These are phyloP conservation scores for Tirmania nivea DNA, from an alignment of 495 filamentous ascomycete species.

Conservation along the genomic window DNA sequence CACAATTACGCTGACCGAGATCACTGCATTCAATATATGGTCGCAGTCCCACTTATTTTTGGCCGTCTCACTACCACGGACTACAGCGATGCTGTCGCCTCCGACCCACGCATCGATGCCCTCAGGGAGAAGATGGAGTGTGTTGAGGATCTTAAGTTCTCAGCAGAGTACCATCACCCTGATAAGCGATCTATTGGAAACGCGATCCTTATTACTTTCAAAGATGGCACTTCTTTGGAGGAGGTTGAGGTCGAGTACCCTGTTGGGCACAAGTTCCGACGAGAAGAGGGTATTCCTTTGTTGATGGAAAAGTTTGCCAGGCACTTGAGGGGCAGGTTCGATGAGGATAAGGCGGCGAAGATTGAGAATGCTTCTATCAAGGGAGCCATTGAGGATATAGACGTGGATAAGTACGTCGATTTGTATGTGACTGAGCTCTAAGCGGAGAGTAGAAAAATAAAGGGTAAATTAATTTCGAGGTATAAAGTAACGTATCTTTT, in stretches of 20 bases:
- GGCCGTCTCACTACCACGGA: slow-evolving; percentile 77
- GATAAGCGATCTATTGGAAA: slow-evolving; percentile 87
- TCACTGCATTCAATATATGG: slow-evolving; percentile 99
- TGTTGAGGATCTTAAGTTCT: slow-evolving; percentile 89
- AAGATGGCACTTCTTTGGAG: slow-evolving; percentile 81
- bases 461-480: not conserved
- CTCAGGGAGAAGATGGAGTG: slow-evolving; percentile 82
- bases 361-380: slow-evolving; percentile 50
- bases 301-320: slow-evolving; percentile 87
- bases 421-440: slow-evolving; percentile 56
- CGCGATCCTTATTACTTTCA: slow-evolving; percentile 75
- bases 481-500: not conserved
- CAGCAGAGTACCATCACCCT: slow-evolving; percentile 81
- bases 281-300: slow-evolving; percentile 92
- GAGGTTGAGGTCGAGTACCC: slow-evolving; percentile 91
- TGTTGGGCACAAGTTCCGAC: slow-evolving; percentile 71
- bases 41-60: slow-evolving; percentile 80
- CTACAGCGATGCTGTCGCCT: slow-evolving; percentile 84
- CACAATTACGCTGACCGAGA: slow-evolving; percentile 99
- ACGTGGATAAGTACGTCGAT: slow-evolving; percentile 84
- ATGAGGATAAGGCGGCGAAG: slow-evolving; percentile 49
- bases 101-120: slow-evolving; percentile 67
- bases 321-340: slow-evolving; percentile 67
- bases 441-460: not conserved
- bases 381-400: slow-evolving; percentile 37